Base-by-base conservation (phyloP, 2,329 filamentous ascomycete genomes). In the Grosmannia clavigera region DNA sequence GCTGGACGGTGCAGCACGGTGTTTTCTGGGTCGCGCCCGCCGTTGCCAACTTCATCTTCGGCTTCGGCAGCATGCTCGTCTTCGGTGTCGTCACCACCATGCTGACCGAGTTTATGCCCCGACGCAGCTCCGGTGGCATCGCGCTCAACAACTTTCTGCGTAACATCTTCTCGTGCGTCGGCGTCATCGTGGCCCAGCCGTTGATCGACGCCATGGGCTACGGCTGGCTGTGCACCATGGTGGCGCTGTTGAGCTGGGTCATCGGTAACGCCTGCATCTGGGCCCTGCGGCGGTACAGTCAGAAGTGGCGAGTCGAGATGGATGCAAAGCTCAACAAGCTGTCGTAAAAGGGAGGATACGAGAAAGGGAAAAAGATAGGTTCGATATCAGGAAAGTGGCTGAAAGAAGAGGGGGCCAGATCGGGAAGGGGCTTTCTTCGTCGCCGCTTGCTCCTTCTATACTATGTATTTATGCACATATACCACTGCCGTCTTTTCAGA, bases 81-180 rank as follows among this genome's bases (percentile, higher is more conserved):
- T 91, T 89, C 72, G 80, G 82, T 56, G 80, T 83, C 65, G 78
- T 82, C 0, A 91, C 88, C 0, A 94, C 90, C 0, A 91, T 94
- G 87, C 75, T 94, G 65, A 92, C 89, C 0, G 89, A 94, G 68
- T 91, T 92, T 68, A 86, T 92, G 78, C 87, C 87, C 16, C 79
- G 82, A 51, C 78, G 80, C 63, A 86, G 85, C 57, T 87, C 84
- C 4, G 81, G 81, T 12, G 88, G 88, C 1, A 87, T 92, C 3
- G 90, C 89, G 0, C 76, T 92, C 52, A 92, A 92, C 71, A 92
- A 92, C 69, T 89, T 92, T 67, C 77, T 89, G 58, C 77, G 89
- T 55, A 94, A 92, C 66, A 88, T 91, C 48, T 85, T 91, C 66
- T 84, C 81, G 57, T 91, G 86, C 63, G 78, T 89, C 1, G 88